phyloP scores from a whole-genome alignment of 2,329 filamentous ascomycete species.

The Escovopsis sp. region DNA sequence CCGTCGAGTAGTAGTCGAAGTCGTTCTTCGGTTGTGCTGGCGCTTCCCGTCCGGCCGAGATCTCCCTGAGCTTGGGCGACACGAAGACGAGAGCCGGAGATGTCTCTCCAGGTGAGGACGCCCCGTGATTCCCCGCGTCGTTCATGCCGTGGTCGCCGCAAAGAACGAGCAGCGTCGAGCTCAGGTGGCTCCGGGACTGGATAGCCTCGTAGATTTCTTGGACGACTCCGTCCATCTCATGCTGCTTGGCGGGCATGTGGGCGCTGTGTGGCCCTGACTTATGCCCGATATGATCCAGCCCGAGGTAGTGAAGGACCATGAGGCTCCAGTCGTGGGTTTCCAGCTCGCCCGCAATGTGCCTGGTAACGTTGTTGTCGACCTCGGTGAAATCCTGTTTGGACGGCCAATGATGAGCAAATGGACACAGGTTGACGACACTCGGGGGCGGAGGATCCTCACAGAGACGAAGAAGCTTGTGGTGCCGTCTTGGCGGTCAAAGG shows the following conservation, averaged over 20 bases:
- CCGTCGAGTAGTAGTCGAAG: slow-evolving; percentile 66
- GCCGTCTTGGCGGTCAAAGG: slow-evolving; percentile 76
- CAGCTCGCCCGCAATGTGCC: slow-evolving; percentile 69
- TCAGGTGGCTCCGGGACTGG: slow-evolving; percentile 50
- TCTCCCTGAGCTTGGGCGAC: slow-evolving; percentile 58
- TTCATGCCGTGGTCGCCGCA: slow-evolving; percentile 99
- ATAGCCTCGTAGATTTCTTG: slow-evolving; percentile 62
- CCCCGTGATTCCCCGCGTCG: slow-evolving; percentile 91
- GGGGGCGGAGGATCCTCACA: slow-evolving; percentile 37
- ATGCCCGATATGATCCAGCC: slow-evolving; percentile 93
- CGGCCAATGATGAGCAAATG: slow-evolving; percentile 1
- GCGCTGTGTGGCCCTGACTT: slow-evolving; percentile 80
- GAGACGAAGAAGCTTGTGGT: slow-evolving; percentile 98
- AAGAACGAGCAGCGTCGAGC: slow-evolving; percentile 67
- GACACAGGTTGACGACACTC: neutral
- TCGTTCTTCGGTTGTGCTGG: slow-evolving; percentile 49
- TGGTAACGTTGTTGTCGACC: slow-evolving; percentile 93
- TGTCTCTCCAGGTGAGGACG: slow-evolving; percentile 84
- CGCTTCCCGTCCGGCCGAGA: slow-evolving; percentile 28
- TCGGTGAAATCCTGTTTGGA: slow-evolving; percentile 73
- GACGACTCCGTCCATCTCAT: slow-evolving; percentile 82
- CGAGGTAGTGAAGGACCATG: slow-evolving; percentile 89
- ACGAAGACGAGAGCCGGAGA: slow-evolving; percentile 85
- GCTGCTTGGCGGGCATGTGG: slow-evolving; percentile 86
- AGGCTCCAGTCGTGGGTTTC: slow-evolving; percentile 71